Evolutionary conservation across 2,329 filamentous ascomycete genomes (phyloP), one percentile per base, ranked within the genome.

Genomic region (Cladosporium sp.): DNA sequence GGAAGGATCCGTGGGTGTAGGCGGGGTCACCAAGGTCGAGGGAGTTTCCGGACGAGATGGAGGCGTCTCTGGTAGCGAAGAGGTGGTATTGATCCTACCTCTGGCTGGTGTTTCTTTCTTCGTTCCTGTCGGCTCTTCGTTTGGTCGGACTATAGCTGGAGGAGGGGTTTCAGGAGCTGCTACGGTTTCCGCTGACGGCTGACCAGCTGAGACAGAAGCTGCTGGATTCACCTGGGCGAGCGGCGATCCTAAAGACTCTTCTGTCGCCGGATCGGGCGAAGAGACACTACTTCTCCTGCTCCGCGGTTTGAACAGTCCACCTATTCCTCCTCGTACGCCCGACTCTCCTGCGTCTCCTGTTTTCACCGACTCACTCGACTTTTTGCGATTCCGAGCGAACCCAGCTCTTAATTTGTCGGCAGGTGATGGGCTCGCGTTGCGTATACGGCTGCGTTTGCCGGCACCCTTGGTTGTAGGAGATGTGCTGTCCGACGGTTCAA

Each of bases 371-470:
- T 79, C 28, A 20, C 20, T 30, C 6, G 73, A 68, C 69, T 80
- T 84, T 67, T 82, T 85, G 45, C 80, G 77, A 39, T 64, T 58
- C 42, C 68, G 73, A 60, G 77, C 83, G 67, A 94, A 90, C 12
- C 87, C 88, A 69, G 87, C 86, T 71, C 84, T 88, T 61, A 93
- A 78, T 68, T 86, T 89, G 68, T 85, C 84, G 54, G 83, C 85
- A 11, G 89, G 88, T 9, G 90, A 92, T 19, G 83, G 80, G 22
- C 85, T 56, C 28, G 54, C 42, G 54, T 56, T 47, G 20, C 54
- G 54, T 42, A 49, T 56, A 42, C 54, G 54, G 19, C 47, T 85
- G 60, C 88, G 83, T 65, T 82, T 82, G 62, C 76, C 66, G 37
- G 63, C 52, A 15, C 67, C 60, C 55, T 67, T 59, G 54, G 62